These are phyloP conservation scores for Kodamaea sagamina DNA, from an alignment of 805 yeast genomes.

Conservation along the genomic window DNA sequence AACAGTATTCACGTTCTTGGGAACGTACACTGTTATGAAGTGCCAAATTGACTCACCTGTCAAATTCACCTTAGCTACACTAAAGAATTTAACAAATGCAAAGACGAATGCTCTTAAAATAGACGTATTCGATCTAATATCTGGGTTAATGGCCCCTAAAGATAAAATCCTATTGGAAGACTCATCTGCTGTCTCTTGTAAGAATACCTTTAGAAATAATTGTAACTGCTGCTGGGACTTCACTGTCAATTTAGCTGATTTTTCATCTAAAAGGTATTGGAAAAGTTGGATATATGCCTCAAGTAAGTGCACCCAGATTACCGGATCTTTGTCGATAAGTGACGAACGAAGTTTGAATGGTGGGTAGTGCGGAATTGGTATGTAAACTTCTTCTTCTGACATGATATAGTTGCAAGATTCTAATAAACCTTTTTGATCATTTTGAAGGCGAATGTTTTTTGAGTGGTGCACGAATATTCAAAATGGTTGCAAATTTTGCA, in stretches of 20 bases:
- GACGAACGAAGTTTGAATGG: conserved; percentile 75
- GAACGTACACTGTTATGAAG: conserved; percentile 55
- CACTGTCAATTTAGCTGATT: conserved; percentile 41
- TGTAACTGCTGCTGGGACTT: conserved; percentile 61
- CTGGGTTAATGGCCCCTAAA: conserved; percentile 71
- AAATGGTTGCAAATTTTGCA: conserved; percentile 3
- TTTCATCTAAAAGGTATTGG: conserved; percentile 43
- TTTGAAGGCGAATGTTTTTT: conserved; percentile 8
- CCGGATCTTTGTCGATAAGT: conserved; percentile 80
- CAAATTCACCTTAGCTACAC: conserved; percentile 57
- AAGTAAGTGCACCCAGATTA: conserved; percentile 74
- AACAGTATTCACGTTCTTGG: conserved; percentile 44
- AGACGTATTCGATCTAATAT: conserved; percentile 56
- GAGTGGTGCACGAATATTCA: background rate
- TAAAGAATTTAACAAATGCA: conserved; percentile 50
- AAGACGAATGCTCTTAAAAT: conserved; percentile 52
- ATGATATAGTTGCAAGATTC: background rate
- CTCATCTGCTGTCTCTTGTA: conserved; percentile 64
- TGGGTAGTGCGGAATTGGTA: conserved; percentile 71
- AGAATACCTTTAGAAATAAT: conserved; percentile 55
- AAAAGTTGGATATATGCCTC: conserved; percentile 62
- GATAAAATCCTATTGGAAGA: conserved; percentile 57
- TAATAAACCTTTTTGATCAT: conserved; percentile 1
- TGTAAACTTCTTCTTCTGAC: conserved; percentile 19
- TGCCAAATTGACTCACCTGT: conserved; percentile 67